A percentile compares a stretch with the other conserved stretches of the same genome.
Evolutionary conservation across 192 early-diverging fungal species (phyloP).

Genomic region (Pilaira anomala): DNA sequence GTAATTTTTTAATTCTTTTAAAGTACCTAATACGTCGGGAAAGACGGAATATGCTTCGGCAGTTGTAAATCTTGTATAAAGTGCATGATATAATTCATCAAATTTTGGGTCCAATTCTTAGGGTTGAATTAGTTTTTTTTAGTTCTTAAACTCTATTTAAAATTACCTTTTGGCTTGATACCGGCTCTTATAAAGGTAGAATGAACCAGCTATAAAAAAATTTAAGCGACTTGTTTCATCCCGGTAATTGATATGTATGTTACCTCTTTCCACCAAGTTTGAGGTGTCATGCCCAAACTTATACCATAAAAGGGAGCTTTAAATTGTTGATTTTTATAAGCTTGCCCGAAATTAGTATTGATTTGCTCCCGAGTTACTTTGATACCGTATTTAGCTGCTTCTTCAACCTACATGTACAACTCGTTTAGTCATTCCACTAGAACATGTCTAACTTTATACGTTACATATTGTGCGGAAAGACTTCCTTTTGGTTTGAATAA

Average conservation of each 20-base stretch:
- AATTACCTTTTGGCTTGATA: constrained; percentile 29
- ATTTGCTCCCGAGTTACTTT: constrained; percentile 31
- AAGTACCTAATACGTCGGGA: constrained; percentile 44
- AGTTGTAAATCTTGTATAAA: constrained; percentile 49
- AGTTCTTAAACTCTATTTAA: background rate
- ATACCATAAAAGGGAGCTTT: constrained; percentile 54
- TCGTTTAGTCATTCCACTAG: background rate
- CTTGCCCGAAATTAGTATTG: constrained; percentile 33
- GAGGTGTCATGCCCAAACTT: constrained; percentile 37
- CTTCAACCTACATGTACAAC: constrained; percentile 35
- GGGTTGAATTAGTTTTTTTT: background rate
- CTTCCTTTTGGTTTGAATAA: constrained; percentile 52
- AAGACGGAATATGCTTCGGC: constrained; percentile 53
- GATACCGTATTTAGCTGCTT: constrained; percentile 44
- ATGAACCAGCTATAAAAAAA: constrained; percentile 34
- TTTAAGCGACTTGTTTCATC: background rate
- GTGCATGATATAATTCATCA: constrained; percentile 20
- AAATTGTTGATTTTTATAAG: constrained; percentile 38
- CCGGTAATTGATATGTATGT: background rate
- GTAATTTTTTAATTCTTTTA: constrained; percentile 42
- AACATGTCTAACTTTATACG: background rate
- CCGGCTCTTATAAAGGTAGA: constrained; percentile 44
- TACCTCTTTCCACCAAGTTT: constrained; percentile 57
- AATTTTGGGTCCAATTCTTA: constrained; percentile 31
- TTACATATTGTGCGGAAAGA: constrained; percentile 42